phyloP scores from a whole-genome alignment of 345 rosid genomes.

The Ricinus communis region DNA sequence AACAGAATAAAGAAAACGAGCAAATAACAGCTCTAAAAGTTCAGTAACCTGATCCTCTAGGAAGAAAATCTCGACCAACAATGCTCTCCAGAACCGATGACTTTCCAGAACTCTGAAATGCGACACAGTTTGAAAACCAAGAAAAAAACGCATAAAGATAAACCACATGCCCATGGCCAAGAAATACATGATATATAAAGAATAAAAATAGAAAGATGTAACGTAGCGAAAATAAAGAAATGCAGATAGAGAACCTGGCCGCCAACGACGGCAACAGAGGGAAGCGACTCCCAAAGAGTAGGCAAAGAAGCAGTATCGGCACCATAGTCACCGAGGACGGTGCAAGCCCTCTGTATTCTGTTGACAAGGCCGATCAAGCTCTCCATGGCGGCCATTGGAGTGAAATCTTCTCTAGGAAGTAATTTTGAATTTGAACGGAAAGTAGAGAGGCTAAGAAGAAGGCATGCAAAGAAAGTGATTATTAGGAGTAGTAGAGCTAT shows the following conservation, averaged over 20 bases:
- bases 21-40: too few relatives aligned
- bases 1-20: background rate
- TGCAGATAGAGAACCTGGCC: slow-evolving; percentile 28
- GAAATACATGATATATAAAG: too few relatives aligned
- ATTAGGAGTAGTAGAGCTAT: slow-evolving; percentile 3
- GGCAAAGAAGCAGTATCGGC: slow-evolving; percentile 25
- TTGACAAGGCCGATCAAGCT: slow-evolving; percentile 38
- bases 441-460: slow-evolving; percentile 11
- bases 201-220: too few relatives aligned
- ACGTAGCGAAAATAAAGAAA: too few relatives aligned
- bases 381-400: slow-evolving; percentile 39
- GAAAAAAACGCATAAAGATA: too few relatives aligned
- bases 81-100: slow-evolving; percentile 96
- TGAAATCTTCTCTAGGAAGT: too few relatives aligned
- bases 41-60: slow-evolving; percentile 94
- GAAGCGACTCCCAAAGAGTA: slow-evolving; percentile 40
- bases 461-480: slow-evolving; percentile 13
- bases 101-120: slow-evolving; percentile 98
- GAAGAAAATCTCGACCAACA: slow-evolving; percentile 94
- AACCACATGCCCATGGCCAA: too few relatives aligned
- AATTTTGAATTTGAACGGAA: slow-evolving; percentile 7
- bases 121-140: too few relatives aligned
- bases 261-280: slow-evolving; percentile 38
- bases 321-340: slow-evolving; percentile 36
- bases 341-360: slow-evolving; percentile 36